Evolutionary conservation across 2,329 filamentous ascomycete genomes (phyloP), one percentile per base, ranked within the genome.

Genomic region (Biscogniauxia sp.): DNA sequence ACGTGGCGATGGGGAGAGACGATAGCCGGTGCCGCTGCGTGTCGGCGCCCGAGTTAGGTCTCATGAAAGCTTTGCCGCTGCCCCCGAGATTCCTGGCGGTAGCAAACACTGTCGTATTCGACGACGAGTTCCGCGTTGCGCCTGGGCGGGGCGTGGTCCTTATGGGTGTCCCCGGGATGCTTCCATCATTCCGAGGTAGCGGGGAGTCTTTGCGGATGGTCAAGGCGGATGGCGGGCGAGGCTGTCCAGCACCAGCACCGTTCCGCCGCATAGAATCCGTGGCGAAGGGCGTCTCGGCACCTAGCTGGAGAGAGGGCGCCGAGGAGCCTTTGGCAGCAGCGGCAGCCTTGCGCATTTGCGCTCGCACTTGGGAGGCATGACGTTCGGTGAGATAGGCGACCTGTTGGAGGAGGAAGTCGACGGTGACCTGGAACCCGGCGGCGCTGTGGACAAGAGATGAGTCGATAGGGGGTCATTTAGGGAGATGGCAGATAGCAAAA

Each of bases 311-410:
- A 1, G 87, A 87, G 1, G 84, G 81, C 1, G 82, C 81, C 19
- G 80, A 76, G 3, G 86, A 86, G 59, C 83, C 83, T 56, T 83
- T 81, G 20, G 80, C 81, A 2, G 82, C 81, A 6, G 82, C 83
- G 2, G 84, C 86, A 51, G 88, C 86, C 72, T 89, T 95, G 63
- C 91, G 87, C 80, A 98, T 92, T 77, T 97, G 93, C 20, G 91
- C 93, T 66, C 92, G 87, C 54, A 98, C 91, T 73, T 97, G 92
- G 0, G 91, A 91, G 26, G 96, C 85, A 77, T 98, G 92, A 56
- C 91, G 84, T 73, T 98, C 93, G 72, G 95, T 97, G 5, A 98
- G 85, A 85, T 93, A 97, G 75, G 92, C 93, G 64, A 93, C 93
- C 76, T 99, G 93, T 73, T 97, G 92, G 17, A 97, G 85, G 32